phyloP scores from a whole-genome alignment of 176 grass and related monocot species.

The Dendrocalamus sinicus region DNA sequence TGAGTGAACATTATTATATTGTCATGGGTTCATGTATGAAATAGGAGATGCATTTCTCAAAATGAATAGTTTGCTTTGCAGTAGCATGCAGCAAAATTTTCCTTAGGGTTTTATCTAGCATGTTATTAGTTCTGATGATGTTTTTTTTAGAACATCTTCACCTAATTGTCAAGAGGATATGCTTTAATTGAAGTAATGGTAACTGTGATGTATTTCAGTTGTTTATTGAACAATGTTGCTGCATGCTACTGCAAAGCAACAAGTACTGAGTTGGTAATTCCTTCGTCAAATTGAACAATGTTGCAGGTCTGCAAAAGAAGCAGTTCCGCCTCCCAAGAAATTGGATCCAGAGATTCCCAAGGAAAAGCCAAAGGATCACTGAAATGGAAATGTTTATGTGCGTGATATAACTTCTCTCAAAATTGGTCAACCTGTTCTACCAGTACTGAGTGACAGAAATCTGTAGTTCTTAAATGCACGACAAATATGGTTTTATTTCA shows the following conservation, averaged over 20 bases:
- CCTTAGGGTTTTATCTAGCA: background rate
- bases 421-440: background rate
- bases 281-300: background rate
- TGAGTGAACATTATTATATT: background rate
- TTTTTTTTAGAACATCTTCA: constrained; percentile 12
- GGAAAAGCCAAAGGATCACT: constrained; percentile 54
- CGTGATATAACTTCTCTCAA: constrained; percentile 19
- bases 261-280: background rate
- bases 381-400: constrained; percentile 30
- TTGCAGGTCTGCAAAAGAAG: constrained; percentile 55
- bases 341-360: constrained; percentile 45
- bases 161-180: background rate
- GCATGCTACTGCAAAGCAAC: background rate
- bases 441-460: constrained; percentile 1
- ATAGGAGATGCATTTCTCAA: background rate
- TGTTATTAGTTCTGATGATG: background rate
- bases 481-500: background rate
- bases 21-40: background rate
- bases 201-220: background rate
- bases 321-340: constrained; percentile 40
- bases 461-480: constrained; percentile 16
- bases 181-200: background rate
- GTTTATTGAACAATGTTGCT: background rate
- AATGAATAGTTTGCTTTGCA: background rate
- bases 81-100: background rate